A percentile compares a stretch with the other conserved stretches of the same genome.
Conservation (phyloP, 257 asterid genomes). For the Echites panduratus region DNA sequence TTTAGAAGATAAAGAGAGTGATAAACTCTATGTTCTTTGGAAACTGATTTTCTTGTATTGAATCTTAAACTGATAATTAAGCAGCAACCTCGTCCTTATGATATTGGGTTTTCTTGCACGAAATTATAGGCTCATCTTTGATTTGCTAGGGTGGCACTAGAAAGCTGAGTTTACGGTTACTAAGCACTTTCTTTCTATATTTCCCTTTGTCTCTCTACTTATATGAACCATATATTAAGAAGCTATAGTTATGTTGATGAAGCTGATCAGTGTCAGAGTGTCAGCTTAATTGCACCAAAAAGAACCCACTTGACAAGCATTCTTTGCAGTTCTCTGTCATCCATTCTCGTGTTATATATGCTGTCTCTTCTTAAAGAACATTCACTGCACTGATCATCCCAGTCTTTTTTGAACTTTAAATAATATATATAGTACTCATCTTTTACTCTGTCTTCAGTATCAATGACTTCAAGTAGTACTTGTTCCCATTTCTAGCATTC, state of each 20-base stretch:
- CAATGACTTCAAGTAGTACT: not conserved
- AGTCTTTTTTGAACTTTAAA: not conserved
- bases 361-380: constrained; percentile 4
- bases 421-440: not conserved
- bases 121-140: not conserved
- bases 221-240: not conserved
- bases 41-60: not conserved
- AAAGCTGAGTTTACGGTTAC: not conserved
- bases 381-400: constrained; percentile 5
- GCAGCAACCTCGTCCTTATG: not conserved
- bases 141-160: not conserved
- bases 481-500: constrained; percentile 10
- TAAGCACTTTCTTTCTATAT: not conserved
- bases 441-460: not conserved
- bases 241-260: not conserved
- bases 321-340: constrained; percentile 1
- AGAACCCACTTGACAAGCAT: not conserved
- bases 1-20: not conserved
- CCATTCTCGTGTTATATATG: not conserved
- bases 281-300: constrained; percentile 1
- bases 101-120: not conserved
- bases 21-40: not conserved
- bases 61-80: not conserved
- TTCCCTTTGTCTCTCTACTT: not conserved
- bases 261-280: constrained; percentile 10